These are phyloP conservation scores for Fonsecaea monophora DNA, from an alignment of 2,329 filamentous ascomycete genomes.

Conservation along the genomic window DNA sequence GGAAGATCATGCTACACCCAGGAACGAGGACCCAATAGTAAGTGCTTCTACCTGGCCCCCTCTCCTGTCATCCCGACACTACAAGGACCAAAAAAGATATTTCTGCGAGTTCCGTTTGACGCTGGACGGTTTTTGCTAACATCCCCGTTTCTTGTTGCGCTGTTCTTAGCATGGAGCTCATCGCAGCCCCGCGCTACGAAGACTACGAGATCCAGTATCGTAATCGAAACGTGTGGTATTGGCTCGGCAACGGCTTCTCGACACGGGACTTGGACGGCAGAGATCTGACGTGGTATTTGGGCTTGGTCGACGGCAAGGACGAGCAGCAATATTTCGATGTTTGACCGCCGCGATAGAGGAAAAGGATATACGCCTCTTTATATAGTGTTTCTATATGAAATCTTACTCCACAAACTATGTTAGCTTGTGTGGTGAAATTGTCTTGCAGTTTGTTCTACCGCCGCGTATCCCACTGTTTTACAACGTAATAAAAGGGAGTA, in stretches of 20 bases:
- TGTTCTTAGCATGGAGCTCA: slow-evolving; percentile 48
- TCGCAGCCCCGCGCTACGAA: slow-evolving; percentile 48
- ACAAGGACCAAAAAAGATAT: slow-evolving; percentile 25
- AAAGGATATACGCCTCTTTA: neutral
- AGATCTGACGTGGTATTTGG: slow-evolving; percentile 53
- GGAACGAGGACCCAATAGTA: slow-evolving; percentile 10
- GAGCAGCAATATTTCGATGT: slow-evolving; percentile 10
- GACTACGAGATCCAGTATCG: slow-evolving; percentile 51
- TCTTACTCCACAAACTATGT: too few species aligned
- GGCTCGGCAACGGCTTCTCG: slow-evolving; percentile 53
- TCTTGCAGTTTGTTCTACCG: too few species aligned
- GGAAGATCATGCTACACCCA: slow-evolving; percentile 1
- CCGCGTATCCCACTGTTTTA: too few species aligned
- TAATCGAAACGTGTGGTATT: slow-evolving; percentile 45
- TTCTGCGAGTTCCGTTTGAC: too few species aligned
- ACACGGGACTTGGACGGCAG: slow-evolving; percentile 55
- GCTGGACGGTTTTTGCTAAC: slow-evolving; percentile 35
- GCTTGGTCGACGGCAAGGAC: slow-evolving; percentile 28
- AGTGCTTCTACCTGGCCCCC: too few species aligned
- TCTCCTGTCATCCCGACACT: slow-evolving; percentile 24
- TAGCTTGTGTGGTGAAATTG: too few species aligned
- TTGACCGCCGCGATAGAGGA: neutral
- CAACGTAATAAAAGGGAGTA: too few species aligned
- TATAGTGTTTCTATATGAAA: too few species aligned
- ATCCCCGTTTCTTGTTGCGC: slow-evolving; percentile 47